A percentile compares a stretch with the other conserved stretches of the same genome.
Evolutionary conservation across 768 basidiomycete genomes (phyloP).

Genomic region (Lactarius deliciosus): DNA sequence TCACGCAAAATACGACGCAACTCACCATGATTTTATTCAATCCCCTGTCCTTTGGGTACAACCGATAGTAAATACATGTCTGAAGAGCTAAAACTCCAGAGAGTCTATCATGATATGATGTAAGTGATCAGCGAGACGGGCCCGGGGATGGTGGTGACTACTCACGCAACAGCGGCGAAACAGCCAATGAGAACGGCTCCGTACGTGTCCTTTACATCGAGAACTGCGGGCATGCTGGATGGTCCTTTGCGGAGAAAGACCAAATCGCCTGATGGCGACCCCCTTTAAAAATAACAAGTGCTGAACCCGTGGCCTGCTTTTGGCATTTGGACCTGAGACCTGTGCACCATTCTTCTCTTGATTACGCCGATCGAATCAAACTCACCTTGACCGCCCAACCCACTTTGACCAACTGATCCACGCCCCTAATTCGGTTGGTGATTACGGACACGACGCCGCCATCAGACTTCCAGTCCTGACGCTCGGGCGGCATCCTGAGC

Average conservation of each 20-base stretch:
- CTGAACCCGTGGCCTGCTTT: neutral
- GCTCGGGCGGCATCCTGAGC: no score
- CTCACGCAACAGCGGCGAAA: slow-evolving; percentile 24
- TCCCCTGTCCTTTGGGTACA: slow-evolving; percentile 17
- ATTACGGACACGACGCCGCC: neutral
- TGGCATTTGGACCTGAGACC: neutral
- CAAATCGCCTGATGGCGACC: neutral
- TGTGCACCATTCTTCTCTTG: neutral
- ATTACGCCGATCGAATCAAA: neutral
- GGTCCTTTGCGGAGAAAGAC: neutral
- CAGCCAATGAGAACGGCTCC: slow-evolving; percentile 26
- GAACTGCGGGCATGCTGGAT: slow-evolving; percentile 23
- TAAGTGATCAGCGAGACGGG: neutral
- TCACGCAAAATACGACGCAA: neutral
- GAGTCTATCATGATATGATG: slow-evolving; percentile 12
- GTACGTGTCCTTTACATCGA: slow-evolving; percentile 9
- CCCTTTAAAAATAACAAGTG: neutral
- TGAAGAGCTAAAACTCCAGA: slow-evolving; percentile 25
- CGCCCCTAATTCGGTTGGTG: neutral
- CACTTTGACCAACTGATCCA: neutral
- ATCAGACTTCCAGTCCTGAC: neutral
- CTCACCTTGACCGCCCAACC: neutral
- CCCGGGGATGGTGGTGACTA: neutral
- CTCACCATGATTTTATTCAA: slow-evolving; percentile 23
- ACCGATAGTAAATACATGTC: slow-evolving; percentile 22